A percentile compares a stretch with the other conserved stretches of the same genome.
Evolutionary conservation across 345 rosid species (phyloP).

Genomic region (Capsella bursapastoris): DNA sequence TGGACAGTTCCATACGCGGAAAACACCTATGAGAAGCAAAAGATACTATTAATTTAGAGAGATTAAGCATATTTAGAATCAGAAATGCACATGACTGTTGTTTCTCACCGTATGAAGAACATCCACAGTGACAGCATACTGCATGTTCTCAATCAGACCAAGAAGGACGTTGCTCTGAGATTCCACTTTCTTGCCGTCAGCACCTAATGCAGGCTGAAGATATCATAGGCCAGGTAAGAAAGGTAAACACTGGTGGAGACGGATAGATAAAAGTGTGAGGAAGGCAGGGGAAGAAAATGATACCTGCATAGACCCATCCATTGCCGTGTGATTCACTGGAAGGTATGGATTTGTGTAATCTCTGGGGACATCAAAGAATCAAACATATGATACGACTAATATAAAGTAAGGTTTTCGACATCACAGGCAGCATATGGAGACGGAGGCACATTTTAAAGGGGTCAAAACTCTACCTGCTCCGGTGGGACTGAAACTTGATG

Average conservation of each 20-base stretch:
- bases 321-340: conserved; percentile 95
- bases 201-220: conserved; percentile 73
- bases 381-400: conserved; percentile 35
- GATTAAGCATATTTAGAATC: not conserved
- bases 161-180: conserved; percentile 94
- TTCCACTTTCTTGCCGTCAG: conserved; percentile 90
- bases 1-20: conserved; percentile 89
- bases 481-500: conserved; percentile 97
- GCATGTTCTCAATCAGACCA: conserved; percentile 96
- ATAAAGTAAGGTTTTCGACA: not conserved
- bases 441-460: conserved; percentile 8
- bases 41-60: not conserved
- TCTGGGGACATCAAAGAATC: conserved; percentile 50
- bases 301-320: conserved; percentile 87
- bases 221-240: conserved; percentile 19
- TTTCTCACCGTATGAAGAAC: conserved; percentile 80
- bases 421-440: not conserved
- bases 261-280: conserved; percentile 17
- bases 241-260: not conserved
- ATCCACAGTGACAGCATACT: conserved; percentile 94
- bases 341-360: conserved; percentile 97
- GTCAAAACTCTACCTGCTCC: conserved; percentile 76
- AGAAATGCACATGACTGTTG: conserved; percentile 23
- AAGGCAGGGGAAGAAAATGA: not conserved
- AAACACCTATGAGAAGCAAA: conserved; percentile 61